A percentile compares a stretch with the other conserved stretches of the same genome.
phyloP scores from a whole-genome alignment of 2,329 filamentous ascomycete genomes.

The Corinectria fuckeliana region DNA sequence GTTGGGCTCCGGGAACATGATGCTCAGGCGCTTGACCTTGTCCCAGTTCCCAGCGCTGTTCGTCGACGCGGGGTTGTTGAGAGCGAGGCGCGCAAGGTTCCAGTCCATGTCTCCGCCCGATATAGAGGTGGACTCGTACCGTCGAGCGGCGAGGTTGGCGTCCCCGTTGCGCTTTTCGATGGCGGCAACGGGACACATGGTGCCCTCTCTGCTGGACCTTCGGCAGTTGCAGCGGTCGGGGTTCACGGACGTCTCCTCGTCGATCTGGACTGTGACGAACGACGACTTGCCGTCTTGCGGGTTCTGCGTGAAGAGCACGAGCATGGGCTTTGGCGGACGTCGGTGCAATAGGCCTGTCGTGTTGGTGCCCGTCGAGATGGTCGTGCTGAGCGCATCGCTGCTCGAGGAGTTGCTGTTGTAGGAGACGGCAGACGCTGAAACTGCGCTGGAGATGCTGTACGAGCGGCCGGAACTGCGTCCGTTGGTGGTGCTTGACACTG shows the following conservation, averaged over 20 bases:
- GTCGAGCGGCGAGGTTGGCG: conserved; percentile 32
- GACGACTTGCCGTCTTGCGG: conserved; percentile 28
- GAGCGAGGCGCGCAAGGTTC: conserved; percentile 41
- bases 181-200: conserved; percentile 30
- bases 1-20: conserved; percentile 35
- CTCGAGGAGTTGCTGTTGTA: conserved; percentile 36
- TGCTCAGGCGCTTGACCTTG: conserved; percentile 41
- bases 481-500: conserved; percentile 13
- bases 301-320: conserved; percentile 43
- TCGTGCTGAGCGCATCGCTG: conserved; percentile 33
- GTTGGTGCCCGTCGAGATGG: conserved; percentile 35
- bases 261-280: conserved; percentile 42
- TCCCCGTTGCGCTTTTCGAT: conserved; percentile 41
- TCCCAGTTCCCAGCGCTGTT: conserved; percentile 28
- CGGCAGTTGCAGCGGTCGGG: conserved; percentile 45
- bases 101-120: conserved; percentile 32
- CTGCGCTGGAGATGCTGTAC: conserved; percentile 30
- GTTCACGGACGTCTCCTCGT: conserved; percentile 43
- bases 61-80: conserved; percentile 36
- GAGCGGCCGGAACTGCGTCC: conserved; percentile 24
- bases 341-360: conserved; percentile 41
- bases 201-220: conserved; percentile 34
- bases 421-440: conserved; percentile 17
- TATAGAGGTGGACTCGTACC: conserved; percentile 33
- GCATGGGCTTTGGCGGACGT: conserved; percentile 42